A percentile compares a stretch with the other conserved stretches of the same genome.
These are phyloP conservation scores for Dendrocalamus latiflorus DNA, from an alignment of 202 grass and related monocot genomes.

Conservation along the genomic window DNA sequence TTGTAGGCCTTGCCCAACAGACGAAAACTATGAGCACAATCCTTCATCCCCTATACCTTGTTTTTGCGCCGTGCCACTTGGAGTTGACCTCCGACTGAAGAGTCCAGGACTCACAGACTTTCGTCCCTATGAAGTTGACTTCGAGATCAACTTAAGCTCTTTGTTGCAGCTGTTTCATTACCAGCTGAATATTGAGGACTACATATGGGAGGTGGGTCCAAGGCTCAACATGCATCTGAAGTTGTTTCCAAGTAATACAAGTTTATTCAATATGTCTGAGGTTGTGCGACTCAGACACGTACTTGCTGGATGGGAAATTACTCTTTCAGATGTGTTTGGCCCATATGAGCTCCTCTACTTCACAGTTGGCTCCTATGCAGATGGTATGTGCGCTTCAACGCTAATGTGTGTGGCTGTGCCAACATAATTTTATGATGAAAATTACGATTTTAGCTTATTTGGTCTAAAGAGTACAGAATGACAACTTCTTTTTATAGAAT, in stretches of 20 bases:
- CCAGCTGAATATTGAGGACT: conserved; percentile 54
- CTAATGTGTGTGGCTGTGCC: not conserved
- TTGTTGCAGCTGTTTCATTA: conserved; percentile 41
- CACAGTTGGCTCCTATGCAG: conserved; percentile 54
- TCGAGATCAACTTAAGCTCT: conserved; percentile 44
- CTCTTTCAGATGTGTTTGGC: conserved; percentile 84
- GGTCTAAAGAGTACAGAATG: not conserved
- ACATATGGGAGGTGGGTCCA: conserved; percentile 80
- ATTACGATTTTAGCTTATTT: not conserved
- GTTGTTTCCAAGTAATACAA: conserved; percentile 59
- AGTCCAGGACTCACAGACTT: conserved; percentile 84
- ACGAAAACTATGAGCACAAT: conserved; percentile 53
- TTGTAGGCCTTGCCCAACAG: conserved; percentile 47
- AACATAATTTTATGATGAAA: not conserved
- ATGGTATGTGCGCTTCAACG: conserved; percentile 43
- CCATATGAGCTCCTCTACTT: conserved; percentile 95
- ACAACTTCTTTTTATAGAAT: no score
- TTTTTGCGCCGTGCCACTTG: conserved; percentile 61
- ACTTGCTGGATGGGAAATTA: conserved; percentile 85
- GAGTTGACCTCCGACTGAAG: conserved; percentile 77
- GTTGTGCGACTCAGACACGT: conserved; percentile 52
- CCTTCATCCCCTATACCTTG: conserved; percentile 41
- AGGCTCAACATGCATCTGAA: conserved; percentile 77
- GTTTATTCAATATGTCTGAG: conserved; percentile 56
- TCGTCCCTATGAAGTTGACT: conserved; percentile 49